Evolutionary conservation across 495 filamentous ascomycete genomes (phyloP).

Genomic region (Aspergillus cavernicola): DNA sequence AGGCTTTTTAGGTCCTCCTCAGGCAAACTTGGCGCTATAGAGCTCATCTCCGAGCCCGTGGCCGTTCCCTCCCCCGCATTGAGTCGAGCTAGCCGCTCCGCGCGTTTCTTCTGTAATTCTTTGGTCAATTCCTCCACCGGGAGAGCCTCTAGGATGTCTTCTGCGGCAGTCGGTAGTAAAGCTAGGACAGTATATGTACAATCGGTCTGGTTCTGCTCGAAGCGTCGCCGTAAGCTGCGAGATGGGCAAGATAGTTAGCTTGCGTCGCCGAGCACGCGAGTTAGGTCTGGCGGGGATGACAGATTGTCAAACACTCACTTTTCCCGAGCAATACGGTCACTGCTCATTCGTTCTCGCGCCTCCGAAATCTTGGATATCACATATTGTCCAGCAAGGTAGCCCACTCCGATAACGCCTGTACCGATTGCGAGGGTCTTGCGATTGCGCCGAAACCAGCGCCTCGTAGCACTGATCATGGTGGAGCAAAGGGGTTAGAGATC

Average conservation of each 20-base stretch:
- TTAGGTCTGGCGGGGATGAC: neutral
- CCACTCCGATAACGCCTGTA: conserved; percentile 78
- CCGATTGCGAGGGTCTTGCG: conserved; percentile 84
- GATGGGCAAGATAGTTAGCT: conserved; percentile 8
- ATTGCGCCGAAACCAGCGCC: conserved; percentile 88
- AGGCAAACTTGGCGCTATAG: conserved; percentile 69
- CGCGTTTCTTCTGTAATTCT: conserved; percentile 91
- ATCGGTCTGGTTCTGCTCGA: conserved; percentile 98
- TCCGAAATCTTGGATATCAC: conserved; percentile 84
- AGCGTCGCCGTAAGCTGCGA: conserved; percentile 80
- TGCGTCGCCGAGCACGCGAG: conserved; percentile 10
- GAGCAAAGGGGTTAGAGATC: conserved; percentile 12
- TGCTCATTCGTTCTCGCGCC: conserved; percentile 89
- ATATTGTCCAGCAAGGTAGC: conserved; percentile 92
- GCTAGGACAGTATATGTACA: conserved; percentile 97
- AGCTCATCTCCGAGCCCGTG: conserved; percentile 60
- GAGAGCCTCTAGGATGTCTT: conserved; percentile 81
- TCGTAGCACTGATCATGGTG: conserved; percentile 77
- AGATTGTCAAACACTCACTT: conserved; percentile 61
- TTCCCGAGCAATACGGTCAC: conserved; percentile 89
- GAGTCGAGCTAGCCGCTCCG: conserved; percentile 62
- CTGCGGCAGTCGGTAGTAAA: conserved; percentile 84
- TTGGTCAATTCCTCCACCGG: conserved; percentile 86
- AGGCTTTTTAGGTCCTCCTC: conserved; percentile 81
- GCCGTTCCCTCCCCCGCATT: conserved; percentile 39